Conservation (phyloP, 441 rosid genomes). For the Isatis lusitanica region DNA sequence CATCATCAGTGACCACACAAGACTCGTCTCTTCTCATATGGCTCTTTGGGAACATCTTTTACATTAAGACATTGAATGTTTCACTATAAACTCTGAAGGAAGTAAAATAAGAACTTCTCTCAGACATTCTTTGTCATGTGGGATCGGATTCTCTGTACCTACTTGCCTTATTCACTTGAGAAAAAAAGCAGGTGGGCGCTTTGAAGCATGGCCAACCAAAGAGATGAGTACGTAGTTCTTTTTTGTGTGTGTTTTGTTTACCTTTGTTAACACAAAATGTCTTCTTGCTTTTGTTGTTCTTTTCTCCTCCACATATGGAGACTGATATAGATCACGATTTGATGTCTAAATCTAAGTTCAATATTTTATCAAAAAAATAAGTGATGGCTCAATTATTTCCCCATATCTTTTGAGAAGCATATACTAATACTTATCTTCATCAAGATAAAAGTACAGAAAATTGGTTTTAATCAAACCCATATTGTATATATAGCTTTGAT, state of each 20-base stretch:
- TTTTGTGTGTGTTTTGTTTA: background rate
- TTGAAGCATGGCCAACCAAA: slow-evolving; percentile 54
- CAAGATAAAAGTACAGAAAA: background rate
- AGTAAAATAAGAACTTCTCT: slow-evolving; percentile 71
- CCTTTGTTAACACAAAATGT: background rate
- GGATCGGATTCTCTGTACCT: slow-evolving; percentile 71
- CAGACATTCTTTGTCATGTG: slow-evolving; percentile 80
- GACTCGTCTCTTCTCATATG: slow-evolving; percentile 33
- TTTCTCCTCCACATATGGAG: slow-evolving; percentile 27
- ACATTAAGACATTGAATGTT: slow-evolving; percentile 33
- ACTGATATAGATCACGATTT: background rate
- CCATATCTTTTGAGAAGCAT: background rate
- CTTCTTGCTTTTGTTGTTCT: slow-evolving; percentile 21
- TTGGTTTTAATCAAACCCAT: slow-evolving; percentile 15
- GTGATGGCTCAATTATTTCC: slow-evolving; percentile 28
- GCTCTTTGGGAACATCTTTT: slow-evolving; percentile 56
- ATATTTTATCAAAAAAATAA: slow-evolving; percentile 1
- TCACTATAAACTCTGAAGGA: slow-evolving; percentile 74
- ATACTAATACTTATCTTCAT: slow-evolving; percentile 23
- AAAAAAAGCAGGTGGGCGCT: slow-evolving; percentile 58
- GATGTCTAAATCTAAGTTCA: background rate
- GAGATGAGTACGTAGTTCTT: slow-evolving; percentile 36
- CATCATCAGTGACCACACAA: slow-evolving; percentile 19
- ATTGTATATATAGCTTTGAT: background rate
- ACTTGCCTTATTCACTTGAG: slow-evolving; percentile 74